Evolutionary conservation across 441 rosid genomes (phyloP).

Genomic region (Aleurites moluccanus): DNA sequence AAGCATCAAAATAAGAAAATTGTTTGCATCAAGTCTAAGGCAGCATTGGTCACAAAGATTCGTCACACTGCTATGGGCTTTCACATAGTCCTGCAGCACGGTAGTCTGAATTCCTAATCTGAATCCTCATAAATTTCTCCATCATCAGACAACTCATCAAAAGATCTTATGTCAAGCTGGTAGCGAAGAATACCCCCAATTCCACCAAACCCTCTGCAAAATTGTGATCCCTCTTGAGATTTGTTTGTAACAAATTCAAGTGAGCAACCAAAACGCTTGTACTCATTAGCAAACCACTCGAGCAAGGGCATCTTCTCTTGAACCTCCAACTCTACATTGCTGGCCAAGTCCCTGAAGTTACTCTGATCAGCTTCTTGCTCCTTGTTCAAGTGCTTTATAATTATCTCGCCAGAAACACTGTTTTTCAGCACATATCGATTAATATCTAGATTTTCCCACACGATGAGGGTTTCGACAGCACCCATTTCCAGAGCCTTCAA

Average conservation of each 20-base stretch:
- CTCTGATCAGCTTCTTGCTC: slow-evolving; percentile 61
- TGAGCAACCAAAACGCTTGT: slow-evolving; percentile 72
- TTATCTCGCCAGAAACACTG: slow-evolving; percentile 45
- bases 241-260: slow-evolving; percentile 87
- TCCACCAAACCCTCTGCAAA: slow-evolving; percentile 89
- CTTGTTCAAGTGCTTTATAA: slow-evolving; percentile 66
- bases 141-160: slow-evolving; percentile 66
- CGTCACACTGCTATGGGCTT: slow-evolving; percentile 10
- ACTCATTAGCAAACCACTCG: slow-evolving; percentile 89
- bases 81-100: slow-evolving; percentile 30
- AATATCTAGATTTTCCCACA: slow-evolving; percentile 86
- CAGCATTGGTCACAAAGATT: slow-evolving; percentile 14
- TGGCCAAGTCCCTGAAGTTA: slow-evolving; percentile 51
- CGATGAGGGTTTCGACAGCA: slow-evolving; percentile 75
- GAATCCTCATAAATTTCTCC: slow-evolving; percentile 60
- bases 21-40: no score
- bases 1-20: slow-evolving; percentile 8
- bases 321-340: slow-evolving; percentile 57
- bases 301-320: slow-evolving; percentile 65
- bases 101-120: slow-evolving; percentile 50
- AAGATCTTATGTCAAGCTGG: slow-evolving; percentile 74
- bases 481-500: slow-evolving; percentile 77
- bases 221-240: slow-evolving; percentile 89
- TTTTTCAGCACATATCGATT: slow-evolving; percentile 64
- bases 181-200: slow-evolving; percentile 84